phyloP scores from a whole-genome alignment of 176 grass and related monocot genomes.

The Melocanna baccifera region DNA sequence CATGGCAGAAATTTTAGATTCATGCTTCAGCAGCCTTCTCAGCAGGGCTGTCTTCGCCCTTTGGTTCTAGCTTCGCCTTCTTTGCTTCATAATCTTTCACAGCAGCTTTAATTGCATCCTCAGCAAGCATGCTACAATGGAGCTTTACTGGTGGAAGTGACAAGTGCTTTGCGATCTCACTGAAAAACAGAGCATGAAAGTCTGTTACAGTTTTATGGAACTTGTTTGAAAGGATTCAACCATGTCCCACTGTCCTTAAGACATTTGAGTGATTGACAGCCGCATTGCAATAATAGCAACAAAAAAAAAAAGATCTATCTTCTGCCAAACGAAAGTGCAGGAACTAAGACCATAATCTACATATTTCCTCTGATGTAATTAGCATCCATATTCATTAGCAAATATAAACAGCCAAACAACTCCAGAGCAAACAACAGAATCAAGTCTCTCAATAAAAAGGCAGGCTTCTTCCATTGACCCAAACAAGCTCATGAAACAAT shows the following conservation, averaged over 20 bases:
- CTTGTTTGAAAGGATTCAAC: not conserved
- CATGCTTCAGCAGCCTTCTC: constrained; percentile 47
- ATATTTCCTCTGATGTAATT: not conserved
- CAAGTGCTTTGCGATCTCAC: constrained; percentile 94
- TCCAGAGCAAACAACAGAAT: not conserved
- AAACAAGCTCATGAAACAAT: not conserved
- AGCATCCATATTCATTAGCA: not conserved
- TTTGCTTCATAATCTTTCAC: constrained; percentile 96
- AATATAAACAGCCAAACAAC: not conserved
- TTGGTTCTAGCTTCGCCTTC: constrained; percentile 36
- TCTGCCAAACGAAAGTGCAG: not conserved
- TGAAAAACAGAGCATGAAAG: constrained; percentile 28
- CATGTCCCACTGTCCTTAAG: not conserved
- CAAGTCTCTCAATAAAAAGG: not conserved
- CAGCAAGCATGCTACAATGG: constrained; percentile 95
- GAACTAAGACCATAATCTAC: not conserved
- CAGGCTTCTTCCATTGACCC: not conserved
- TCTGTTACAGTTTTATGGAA: not conserved
- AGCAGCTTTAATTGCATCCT: constrained; percentile 96
- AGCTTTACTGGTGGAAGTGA: constrained; percentile 98
- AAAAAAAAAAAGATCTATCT: not conserved
- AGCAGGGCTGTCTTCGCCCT: not conserved
- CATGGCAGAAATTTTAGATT: not conserved
- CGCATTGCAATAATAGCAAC: no score
- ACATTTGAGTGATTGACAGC: not conserved